phyloP scores from a whole-genome alignment of 495 filamentous ascomycete genomes.

The Penicillium cataractarum region DNA sequence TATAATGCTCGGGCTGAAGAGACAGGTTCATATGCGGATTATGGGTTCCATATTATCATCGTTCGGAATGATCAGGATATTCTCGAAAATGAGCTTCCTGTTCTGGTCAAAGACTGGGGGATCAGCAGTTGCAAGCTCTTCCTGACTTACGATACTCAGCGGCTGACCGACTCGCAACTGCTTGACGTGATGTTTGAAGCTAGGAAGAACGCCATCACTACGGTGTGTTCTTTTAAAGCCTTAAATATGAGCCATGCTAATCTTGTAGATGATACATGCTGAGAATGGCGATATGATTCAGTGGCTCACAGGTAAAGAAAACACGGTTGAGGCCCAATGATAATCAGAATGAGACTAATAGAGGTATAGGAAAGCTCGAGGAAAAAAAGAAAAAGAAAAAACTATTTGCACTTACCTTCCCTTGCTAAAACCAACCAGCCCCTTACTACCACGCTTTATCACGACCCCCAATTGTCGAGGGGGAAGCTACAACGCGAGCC shows the following conservation, averaged over 20 bases:
- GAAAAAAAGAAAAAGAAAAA: background rate
- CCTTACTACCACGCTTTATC: constrained; percentile 44
- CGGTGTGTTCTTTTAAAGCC: constrained; percentile 6
- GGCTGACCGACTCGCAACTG: constrained; percentile 19
- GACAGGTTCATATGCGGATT: constrained; percentile 17
- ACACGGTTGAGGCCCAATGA: background rate
- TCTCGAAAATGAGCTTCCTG: constrained; percentile 18
- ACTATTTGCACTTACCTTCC: too few relatives aligned
- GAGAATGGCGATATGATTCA: constrained; percentile 27
- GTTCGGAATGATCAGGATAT: constrained; percentile 16
- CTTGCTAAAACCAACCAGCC: constrained; percentile 6
- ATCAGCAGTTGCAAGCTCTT: constrained; percentile 23
- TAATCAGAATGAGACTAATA: background rate
- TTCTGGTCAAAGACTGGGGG: constrained; percentile 19
- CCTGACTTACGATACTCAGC: constrained; percentile 19
- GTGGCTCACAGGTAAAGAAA: constrained; percentile 16
- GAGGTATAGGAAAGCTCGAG: constrained; percentile 12
- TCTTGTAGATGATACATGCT: constrained; percentile 22
- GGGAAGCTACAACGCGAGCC: constrained; percentile 50
- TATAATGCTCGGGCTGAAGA: constrained; percentile 17
- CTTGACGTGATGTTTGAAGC: constrained; percentile 21
- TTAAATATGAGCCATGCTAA: background rate
- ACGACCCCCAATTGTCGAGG: constrained; percentile 38
- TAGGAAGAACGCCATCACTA: constrained; percentile 20
- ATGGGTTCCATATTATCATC: constrained; percentile 24